Base-by-base conservation (phyloP, 1,284 basidiomycete species). In the Rhodotorula sp. region DNA sequence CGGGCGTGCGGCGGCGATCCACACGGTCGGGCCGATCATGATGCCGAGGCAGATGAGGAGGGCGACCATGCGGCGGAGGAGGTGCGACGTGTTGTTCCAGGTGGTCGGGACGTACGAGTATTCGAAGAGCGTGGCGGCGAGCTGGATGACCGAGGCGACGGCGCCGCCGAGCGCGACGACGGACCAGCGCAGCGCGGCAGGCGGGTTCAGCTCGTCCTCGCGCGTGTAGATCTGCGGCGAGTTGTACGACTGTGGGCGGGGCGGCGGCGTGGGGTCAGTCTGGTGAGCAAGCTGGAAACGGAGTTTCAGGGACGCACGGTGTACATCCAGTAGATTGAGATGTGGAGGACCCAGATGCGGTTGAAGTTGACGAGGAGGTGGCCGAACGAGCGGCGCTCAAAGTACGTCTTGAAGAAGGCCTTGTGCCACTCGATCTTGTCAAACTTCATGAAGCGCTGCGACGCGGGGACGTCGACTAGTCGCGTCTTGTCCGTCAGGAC, bases 341-440 rank as follows among this genome's bases (percentile, higher is more conserved):
- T 86, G 82, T 97, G 95, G 69, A 94, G 89, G 80, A 97, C 90
- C 94, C 94, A 97, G 78, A 97, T 91, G 67, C 94, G 91, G 84
- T 97, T 97, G 84, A 97, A 97, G 85, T 97, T 97, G 85, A 97
- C 93, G 70, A 97, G 86, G 2, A 97, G 85, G 82, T 97, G 94
- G 70, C 92, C 89, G 81, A 95, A 91, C 0, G 93, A 95, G 54
- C 95, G 91, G 80, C 93, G 93, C 83, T 97, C 95, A 75, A 89
- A 91, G 83, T 97, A 97, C 0, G 94, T 97, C 86, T 97, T 97
- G 90, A 95, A 95, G 82, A 97, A 97, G 1, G 90, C 93, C 50
- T 89, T 86, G 79, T 90, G 90, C 94, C 95, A 97, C 76, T 97
- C 93, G 77, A 97, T 89, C 70, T 91, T 88, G 81, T 94, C 91